phyloP scores from a whole-genome alignment of 1,284 basidiomycete species.

The Leccinum subrobustum region DNA sequence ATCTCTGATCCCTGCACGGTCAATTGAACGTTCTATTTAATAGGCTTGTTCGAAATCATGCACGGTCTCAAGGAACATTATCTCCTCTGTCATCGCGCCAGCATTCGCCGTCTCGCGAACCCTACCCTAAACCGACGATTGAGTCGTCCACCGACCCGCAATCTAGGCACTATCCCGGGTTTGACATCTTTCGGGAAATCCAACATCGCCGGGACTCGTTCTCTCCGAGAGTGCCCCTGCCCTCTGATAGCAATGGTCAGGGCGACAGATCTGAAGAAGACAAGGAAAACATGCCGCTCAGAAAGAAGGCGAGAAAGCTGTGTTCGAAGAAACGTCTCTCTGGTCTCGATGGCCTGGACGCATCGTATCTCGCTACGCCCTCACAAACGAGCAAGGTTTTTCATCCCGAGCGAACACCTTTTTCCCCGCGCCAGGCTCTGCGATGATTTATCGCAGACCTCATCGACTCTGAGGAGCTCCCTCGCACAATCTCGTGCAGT shows the following conservation, averaged over 20 bases:
- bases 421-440: slow-evolving; percentile 18
- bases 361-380: slow-evolving; percentile 15
- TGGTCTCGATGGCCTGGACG: slow-evolving; percentile 16
- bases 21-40: neutral
- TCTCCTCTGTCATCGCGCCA: slow-evolving; percentile 19
- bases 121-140: slow-evolving; percentile 37
- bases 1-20: neutral
- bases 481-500: neutral
- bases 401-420: slow-evolving; percentile 13
- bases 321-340: slow-evolving; percentile 16
- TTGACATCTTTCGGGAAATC: slow-evolving; percentile 57
- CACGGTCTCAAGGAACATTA: slow-evolving; percentile 7
- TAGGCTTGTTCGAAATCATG: slow-evolving; percentile 17
- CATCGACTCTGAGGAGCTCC: neutral
- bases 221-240: neutral
- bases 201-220: slow-evolving; percentile 33
- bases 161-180: slow-evolving; percentile 74
- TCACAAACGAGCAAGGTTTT: slow-evolving; percentile 13
- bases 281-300: slow-evolving; percentile 58
- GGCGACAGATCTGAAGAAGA: slow-evolving; percentile 34
- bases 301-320: slow-evolving; percentile 42
- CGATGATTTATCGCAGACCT: slow-evolving; percentile 16
- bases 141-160: slow-evolving; percentile 46
- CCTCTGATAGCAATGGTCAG: slow-evolving; percentile 17
- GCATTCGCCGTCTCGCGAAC: slow-evolving; percentile 22